These are phyloP conservation scores for Vaccinium vitisidaea DNA, from an alignment of 148 eudicot species.

Conservation along the genomic window DNA sequence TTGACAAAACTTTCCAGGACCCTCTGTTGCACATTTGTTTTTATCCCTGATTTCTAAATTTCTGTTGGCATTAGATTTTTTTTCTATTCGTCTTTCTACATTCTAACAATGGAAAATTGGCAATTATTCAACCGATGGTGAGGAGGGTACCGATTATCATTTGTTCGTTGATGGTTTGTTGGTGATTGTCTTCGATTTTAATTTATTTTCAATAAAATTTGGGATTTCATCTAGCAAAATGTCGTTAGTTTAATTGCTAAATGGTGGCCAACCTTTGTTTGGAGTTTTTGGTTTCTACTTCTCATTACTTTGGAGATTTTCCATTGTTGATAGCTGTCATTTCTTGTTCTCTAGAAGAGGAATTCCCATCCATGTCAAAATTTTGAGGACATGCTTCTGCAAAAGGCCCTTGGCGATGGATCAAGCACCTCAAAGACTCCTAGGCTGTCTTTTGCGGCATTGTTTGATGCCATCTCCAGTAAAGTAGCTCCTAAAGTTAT, in stretches of 20 bases:
- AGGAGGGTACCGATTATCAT: background rate
- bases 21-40: background rate
- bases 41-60: background rate
- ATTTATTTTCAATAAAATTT: background rate
- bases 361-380: background rate
- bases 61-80: background rate
- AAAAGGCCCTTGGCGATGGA: constrained; percentile 18
- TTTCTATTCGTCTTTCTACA: background rate
- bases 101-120: background rate
- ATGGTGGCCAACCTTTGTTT: background rate
- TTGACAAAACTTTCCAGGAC: background rate
- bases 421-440: constrained; percentile 28
- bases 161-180: too few relatives aligned
- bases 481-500: constrained; percentile 25
- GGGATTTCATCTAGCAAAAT: background rate
- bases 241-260: background rate
- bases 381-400: constrained; percentile 5
- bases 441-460: constrained; percentile 33
- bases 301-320: background rate
- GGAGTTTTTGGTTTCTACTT: background rate
- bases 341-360: constrained; percentile 11
- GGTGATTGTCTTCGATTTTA: background rate
- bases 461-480: constrained; percentile 33
- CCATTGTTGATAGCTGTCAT: background rate
- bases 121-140: background rate